Base-by-base conservation (phyloP, 2,329 filamentous ascomycete genomes). In the Blastomyces parvus region DNA sequence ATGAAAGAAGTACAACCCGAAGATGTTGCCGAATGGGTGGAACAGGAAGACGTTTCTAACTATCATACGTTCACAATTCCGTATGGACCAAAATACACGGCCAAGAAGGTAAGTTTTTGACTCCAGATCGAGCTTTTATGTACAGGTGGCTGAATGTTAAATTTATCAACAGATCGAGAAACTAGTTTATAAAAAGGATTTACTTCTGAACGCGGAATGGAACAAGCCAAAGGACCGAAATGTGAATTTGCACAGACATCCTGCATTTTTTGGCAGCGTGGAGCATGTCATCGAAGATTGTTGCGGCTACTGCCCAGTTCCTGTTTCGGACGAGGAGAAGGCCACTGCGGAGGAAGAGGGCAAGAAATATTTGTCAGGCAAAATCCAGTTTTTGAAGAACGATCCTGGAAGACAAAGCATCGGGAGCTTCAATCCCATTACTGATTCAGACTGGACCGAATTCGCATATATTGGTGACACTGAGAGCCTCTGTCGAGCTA, bases 391-490 rank as follows among this genome's bases (percentile, higher is more conserved):
- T 74, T 80, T 94, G 68, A 87, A 87, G 66, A 90, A 96, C 69
- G 84, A 96, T 68, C 89, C 91, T 1, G 91, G 91, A 22, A 82
- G 91, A 62, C 91, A 94, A 75, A 77, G 81, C 46, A 86, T 88
- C 67, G 85, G 85, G 33, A 85, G 82, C 52, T 95, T 95, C 77
- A 88, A 94, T 69, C 91, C 90, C 0, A 81, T 93, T 46, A 92
- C 88, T 0, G 86, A 90, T 52, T 82, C 90, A 60, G 90, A 94
- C 70, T 95, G 90, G 89, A 94, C 90, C 0, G 66, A 92, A 67
- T 94, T 95, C 90, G 90, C 90, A 0, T 96, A 95, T 67, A 82
- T 95, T 44, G 89, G 90, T 13, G 89, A 91, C 67, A 92, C 89
- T 0, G 86, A 85, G 46, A 81, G 83, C 19, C 80, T 96, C 1